These are phyloP conservation scores for Amphirosellinia nigrospora DNA, from an alignment of 495 filamentous ascomycete genomes.

Conservation along the genomic window DNA sequence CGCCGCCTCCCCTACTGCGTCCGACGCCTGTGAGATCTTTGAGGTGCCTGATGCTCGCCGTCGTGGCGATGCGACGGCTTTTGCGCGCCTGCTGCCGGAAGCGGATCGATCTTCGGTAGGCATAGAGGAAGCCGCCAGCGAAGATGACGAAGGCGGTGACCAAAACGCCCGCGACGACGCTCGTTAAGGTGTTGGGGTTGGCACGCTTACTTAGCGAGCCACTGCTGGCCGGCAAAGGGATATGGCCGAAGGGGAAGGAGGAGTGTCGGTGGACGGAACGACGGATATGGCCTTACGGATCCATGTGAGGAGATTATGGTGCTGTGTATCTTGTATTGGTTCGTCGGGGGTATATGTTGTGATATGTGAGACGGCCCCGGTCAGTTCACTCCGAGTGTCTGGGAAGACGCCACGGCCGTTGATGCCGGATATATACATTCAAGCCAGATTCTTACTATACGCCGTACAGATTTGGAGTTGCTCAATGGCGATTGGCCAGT, in stretches of 20 bases:
- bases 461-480: neutral
- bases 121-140: slow-evolving; percentile 15
- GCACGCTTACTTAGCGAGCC: slow-evolving; percentile 18
- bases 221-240: neutral
- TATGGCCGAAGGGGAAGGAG: neutral
- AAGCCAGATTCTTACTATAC: slow-evolving; percentile 5
- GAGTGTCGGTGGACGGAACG: neutral
- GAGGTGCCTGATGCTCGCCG: slow-evolving; percentile 17
- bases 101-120: slow-evolving; percentile 22
- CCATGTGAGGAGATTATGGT: slow-evolving; percentile 11
- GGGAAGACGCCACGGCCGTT: neutral
- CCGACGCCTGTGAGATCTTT: slow-evolving; percentile 21
- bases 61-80: slow-evolving; percentile 16
- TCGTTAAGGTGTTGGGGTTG: slow-evolving; percentile 20
- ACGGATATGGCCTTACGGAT: slow-evolving; percentile 1
- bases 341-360: neutral
- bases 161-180: slow-evolving; percentile 18
- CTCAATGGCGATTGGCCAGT: slow-evolving; percentile 14
- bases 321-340: neutral
- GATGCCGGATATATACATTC: slow-evolving; percentile 22
- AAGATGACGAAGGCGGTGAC: slow-evolving; percentile 23
- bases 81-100: slow-evolving; percentile 17
- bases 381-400: slow-evolving; percentile 6
- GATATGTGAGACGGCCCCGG: slow-evolving; percentile 6
- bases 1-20: slow-evolving; percentile 11